Evolutionary conservation across 257 asterid species (phyloP), one percentile per base, ranked within the genome.

Genomic region (Jacaranda copaia): DNA sequence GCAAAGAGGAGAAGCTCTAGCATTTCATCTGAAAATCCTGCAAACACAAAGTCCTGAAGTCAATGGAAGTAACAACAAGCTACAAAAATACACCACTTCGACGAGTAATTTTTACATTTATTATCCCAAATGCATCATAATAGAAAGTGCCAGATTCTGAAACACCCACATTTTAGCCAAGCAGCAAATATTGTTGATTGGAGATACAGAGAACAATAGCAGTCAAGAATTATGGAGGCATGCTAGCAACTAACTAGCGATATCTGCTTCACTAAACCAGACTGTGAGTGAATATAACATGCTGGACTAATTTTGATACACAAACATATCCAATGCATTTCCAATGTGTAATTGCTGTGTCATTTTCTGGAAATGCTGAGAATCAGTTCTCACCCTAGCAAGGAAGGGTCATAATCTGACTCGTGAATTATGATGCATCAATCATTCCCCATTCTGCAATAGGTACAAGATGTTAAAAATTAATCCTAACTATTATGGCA

Each of bases 21-120:
- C 87, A 83, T 83, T 86, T 93, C 98, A 85, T 92, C 90, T 20
- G 97, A 84, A 81, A 88, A 90, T 66, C 97, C 98, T 93, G 89
- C 79, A 78, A 9, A 40, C 19, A 66, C 58, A 49, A 66, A 49
- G 15, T 51, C 58, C 68, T 32, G 49, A 45, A 74, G 32, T 82
- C 49, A 53, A 51, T 56, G 36, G 36, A 46, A 74, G 52, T 16
- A 35, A 45, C 5, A 62, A 38, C 57, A 56, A 61, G 12, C 53
- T 43, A 69, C 51, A 39, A 60, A 61, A 13, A 55, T n/a, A 18
- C 42, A 67, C 65, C 67, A 76, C 12, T 38, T 25, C 12, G 45
- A 53, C 5, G 20, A 67, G 55, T 72, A 68, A 49, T 25, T 25
- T 58, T 16, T 62, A 25, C 3, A 52, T 60, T 10, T 18, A 63